Evolutionary conservation across 106 monocot species (phyloP), one percentile per base, ranked within the genome.

Genomic region (Dendrobium nobile): DNA sequence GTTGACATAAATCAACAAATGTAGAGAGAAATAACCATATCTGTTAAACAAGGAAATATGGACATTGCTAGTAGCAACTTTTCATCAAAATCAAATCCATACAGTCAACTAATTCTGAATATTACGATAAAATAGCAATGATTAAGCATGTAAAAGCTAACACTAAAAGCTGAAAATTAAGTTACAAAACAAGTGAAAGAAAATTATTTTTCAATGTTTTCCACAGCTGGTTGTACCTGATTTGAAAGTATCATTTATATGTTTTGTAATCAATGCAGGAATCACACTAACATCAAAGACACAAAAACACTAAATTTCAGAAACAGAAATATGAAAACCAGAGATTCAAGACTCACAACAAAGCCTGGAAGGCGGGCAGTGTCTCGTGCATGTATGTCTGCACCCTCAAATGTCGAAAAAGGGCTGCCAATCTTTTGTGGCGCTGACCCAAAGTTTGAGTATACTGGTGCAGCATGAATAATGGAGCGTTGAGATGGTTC

Each of bases 391-490:
- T 90, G 90, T 47, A 81, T n/a, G 42, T 95, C 93, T 8, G 86
- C 77, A 43, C 54, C 79, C 45, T 89, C 89, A 83, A 89, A 84
- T 10, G 82, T 61, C n/a, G 77, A 59, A 82, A 88, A 86, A 77
- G 87, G 87, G 47, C 79, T 86, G 44, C 91, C 85, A 72, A 91
- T 43, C 78, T 89, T 83, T 75, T 85, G 91, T 56, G 93, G 89
- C 3, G 86, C 75, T 86, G 89, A 77, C 18, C 89, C 83, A 79
- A 88, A 87, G 48, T 85, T 83, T 79, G 93, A 86, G 82, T 87
- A 87, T 20, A 61, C 80, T 37, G 90, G 90, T 75, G 87, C 77
- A 77, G 87, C 83, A 48, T 87, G 87, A 65, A 86, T 79, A 84
- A 85, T 83, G 19, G 89, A 84, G 59, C 73, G 28, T 45, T 89